phyloP scores from a whole-genome alignment of 2,329 filamentous ascomycete genomes.

The Xylariaceae sp. region DNA sequence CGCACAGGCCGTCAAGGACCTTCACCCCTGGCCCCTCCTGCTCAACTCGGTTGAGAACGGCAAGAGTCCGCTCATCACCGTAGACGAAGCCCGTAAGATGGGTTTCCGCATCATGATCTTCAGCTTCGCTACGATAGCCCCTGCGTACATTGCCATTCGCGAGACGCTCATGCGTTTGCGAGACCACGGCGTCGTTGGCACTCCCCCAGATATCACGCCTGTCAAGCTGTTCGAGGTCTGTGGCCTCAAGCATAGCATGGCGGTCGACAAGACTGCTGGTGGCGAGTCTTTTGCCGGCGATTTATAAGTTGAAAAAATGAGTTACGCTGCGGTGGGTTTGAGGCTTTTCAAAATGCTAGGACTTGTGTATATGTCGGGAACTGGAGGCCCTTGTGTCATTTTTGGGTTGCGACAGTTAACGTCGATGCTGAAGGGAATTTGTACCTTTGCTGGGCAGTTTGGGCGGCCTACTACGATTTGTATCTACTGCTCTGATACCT shows the following conservation, averaged over 20 bases:
- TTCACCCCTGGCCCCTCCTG: constrained; percentile 41
- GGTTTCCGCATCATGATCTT: constrained; percentile 58
- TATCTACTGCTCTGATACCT: background rate
- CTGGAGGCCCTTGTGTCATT: background rate
- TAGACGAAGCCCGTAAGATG: constrained; percentile 47
- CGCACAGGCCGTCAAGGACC: constrained; percentile 39
- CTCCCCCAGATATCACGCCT: constrained; percentile 28
- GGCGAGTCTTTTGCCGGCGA: constrained; percentile 28
- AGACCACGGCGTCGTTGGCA: constrained; percentile 30
- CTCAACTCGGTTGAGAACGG: constrained; percentile 56
- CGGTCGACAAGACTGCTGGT: constrained; percentile 29
- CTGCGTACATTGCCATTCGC: constrained; percentile 41
- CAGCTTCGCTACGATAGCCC: constrained; percentile 45
- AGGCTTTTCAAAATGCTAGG: background rate
- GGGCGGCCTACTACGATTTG: background rate
- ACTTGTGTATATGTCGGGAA: background rate
- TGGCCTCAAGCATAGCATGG: constrained; percentile 30
- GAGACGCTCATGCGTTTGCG: constrained; percentile 37
- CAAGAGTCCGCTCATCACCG: constrained; percentile 48
- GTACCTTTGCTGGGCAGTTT: background rate
- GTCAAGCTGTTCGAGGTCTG: constrained; percentile 32
- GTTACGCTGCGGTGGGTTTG: background rate
- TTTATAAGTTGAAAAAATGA: constrained; percentile 12
- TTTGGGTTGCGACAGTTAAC: background rate
- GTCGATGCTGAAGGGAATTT: background rate